Percentiles rank a stretch among this genome's conserved stretches.
phyloP scores from a whole-genome alignment of 805 yeast genomes.

The Candida ponderosae region DNA sequence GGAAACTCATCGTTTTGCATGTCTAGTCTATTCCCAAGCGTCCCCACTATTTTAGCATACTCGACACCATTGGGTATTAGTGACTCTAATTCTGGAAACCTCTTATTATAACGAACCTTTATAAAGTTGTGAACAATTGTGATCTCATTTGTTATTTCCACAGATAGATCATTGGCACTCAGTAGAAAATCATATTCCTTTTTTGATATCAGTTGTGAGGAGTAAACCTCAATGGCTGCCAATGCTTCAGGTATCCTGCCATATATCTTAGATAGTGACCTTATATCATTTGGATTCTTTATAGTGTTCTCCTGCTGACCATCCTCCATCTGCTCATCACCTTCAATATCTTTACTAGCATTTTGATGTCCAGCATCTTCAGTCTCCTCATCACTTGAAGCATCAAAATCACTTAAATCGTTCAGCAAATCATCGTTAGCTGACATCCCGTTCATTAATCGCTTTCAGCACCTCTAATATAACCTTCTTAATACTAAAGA shows the following conservation, averaged over 20 bases:
- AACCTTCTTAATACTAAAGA: too few relatives aligned
- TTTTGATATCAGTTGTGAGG: constrained; percentile 12
- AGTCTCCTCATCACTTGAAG: constrained; percentile 8
- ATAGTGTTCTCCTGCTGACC: not conserved
- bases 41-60: constrained; percentile 44
- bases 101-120: constrained; percentile 42
- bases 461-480: too few relatives aligned
- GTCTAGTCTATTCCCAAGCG: constrained; percentile 42
- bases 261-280: not conserved
- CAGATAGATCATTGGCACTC: constrained; percentile 45
- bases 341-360: constrained; percentile 2
- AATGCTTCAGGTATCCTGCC: not conserved
- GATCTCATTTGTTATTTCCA: constrained; percentile 49
- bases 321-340: constrained; percentile 4
- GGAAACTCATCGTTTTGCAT: constrained; percentile 16
- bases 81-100: constrained; percentile 66
- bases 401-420: constrained; percentile 20
- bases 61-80: constrained; percentile 55
- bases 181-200: constrained; percentile 43
- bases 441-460: constrained; percentile 7
- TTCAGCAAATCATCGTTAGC: constrained; percentile 19
- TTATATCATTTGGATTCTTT: not conserved
- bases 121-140: constrained; percentile 38
- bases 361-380: not conserved
- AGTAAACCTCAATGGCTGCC: constrained; percentile 9